These are phyloP conservation scores for Neocucurbitaria cava DNA, from an alignment of 2,329 filamentous ascomycete genomes.

Conservation along the genomic window DNA sequence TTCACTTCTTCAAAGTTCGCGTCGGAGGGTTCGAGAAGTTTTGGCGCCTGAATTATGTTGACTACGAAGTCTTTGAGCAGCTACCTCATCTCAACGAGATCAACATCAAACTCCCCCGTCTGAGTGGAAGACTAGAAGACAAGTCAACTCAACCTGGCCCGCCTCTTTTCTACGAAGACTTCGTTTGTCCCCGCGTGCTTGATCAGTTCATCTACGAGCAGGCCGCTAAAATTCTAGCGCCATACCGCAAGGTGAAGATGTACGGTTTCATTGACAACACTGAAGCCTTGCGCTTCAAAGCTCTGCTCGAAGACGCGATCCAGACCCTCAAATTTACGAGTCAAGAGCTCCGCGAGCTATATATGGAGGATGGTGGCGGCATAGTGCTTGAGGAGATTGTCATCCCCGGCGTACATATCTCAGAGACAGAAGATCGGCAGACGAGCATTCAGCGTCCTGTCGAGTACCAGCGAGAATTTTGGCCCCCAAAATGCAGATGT, in stretches of 20 bases:
- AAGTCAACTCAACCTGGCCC: slow-evolving; percentile 1
- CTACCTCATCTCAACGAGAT: slow-evolving; percentile 32
- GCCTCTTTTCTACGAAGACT: slow-evolving; percentile 23
- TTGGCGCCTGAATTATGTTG: neutral
- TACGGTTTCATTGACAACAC: slow-evolving; percentile 27
- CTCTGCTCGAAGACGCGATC: neutral
- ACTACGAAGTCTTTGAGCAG: slow-evolving; percentile 27
- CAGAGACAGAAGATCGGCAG: neutral
- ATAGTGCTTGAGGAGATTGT: slow-evolving; percentile 13
- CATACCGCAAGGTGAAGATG: slow-evolving; percentile 12
- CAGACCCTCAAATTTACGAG: slow-evolving; percentile 11
- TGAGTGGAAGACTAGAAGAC: slow-evolving; percentile 12
- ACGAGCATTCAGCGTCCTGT: neutral
- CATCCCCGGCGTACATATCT: neutral
- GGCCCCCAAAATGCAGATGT: slow-evolving; percentile 24
- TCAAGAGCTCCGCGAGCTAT: slow-evolving; percentile 19
- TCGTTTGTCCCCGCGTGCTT: slow-evolving; percentile 29
- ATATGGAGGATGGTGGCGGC: slow-evolving; percentile 24
- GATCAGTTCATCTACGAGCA: slow-evolving; percentile 36
- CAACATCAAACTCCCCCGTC: slow-evolving; percentile 22
- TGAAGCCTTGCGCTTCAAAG: slow-evolving; percentile 20
- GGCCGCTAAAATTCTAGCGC: slow-evolving; percentile 21
- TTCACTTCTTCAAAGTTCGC: slow-evolving; percentile 40
- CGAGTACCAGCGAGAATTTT: slow-evolving; percentile 7
- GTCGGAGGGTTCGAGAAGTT: slow-evolving; percentile 16